These are phyloP conservation scores for Daldinia grandis DNA, from an alignment of 495 filamentous ascomycete genomes.

Conservation along the genomic window DNA sequence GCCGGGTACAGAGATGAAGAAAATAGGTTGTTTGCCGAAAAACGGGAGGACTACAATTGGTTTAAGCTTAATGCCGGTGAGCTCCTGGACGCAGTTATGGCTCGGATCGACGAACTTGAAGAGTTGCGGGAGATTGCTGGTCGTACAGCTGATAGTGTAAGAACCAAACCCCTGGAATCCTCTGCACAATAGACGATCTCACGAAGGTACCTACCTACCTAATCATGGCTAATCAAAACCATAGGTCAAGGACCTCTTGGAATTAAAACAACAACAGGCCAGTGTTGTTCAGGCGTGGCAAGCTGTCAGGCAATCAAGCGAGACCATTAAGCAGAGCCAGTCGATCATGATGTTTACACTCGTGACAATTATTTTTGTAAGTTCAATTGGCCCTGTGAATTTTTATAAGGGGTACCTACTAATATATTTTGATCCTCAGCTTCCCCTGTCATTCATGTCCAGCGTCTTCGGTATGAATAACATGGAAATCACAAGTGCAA, in stretches of 20 bases:
- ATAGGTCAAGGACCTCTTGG: slow-evolving; percentile 58
- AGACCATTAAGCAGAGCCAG: slow-evolving; percentile 64
- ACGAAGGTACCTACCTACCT: no score
- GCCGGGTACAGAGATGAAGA: neutral
- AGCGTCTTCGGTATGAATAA: slow-evolving; percentile 57
- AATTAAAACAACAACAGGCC: slow-evolving; percentile 71
- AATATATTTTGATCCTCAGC: slow-evolving; percentile 13
- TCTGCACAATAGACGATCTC: neutral
- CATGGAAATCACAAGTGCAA: slow-evolving; percentile 41
- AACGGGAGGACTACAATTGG: slow-evolving; percentile 32
- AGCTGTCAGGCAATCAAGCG: slow-evolving; percentile 64
- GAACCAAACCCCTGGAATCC: neutral
- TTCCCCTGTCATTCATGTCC: slow-evolving; percentile 54
- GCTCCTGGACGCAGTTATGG: slow-evolving; percentile 14
- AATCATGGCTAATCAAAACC: slow-evolving; percentile 13
- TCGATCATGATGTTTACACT: slow-evolving; percentile 72
- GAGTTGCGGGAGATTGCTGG: slow-evolving; percentile 39
- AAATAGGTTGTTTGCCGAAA: neutral
- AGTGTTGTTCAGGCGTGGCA: slow-evolving; percentile 67
- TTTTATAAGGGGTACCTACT: neutral
- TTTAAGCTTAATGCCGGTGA: slow-evolving; percentile 46
- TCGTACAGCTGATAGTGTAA: slow-evolving; percentile 43
- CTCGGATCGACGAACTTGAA: slow-evolving; percentile 44
- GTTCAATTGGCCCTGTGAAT: slow-evolving; percentile 1
- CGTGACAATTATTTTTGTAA: slow-evolving; percentile 65